Evolutionary conservation across 164 flowering plant genomes (phyloP).

Genomic region (Echeveria elegans): DNA sequence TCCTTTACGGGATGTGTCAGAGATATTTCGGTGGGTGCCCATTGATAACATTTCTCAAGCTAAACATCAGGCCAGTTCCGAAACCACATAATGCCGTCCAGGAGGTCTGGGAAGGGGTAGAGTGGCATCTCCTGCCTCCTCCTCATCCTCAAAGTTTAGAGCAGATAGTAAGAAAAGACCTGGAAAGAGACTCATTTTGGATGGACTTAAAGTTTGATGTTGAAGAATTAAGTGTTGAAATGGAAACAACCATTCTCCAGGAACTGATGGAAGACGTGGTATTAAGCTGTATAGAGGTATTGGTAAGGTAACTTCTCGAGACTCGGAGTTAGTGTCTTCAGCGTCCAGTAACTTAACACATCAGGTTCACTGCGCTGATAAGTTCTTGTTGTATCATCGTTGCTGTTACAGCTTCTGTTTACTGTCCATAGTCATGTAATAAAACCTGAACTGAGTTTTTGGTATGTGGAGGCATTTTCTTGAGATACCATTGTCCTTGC

Average conservation of each 20-base stretch:
- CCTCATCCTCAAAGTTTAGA: constrained; percentile 44
- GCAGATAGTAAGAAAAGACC: constrained; percentile 54
- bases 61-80: constrained; percentile 37
- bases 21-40: constrained; percentile 35
- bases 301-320: background rate
- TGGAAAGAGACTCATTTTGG: constrained; percentile 54
- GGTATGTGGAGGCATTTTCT: background rate
- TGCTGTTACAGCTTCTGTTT: background rate
- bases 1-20: constrained; percentile 46
- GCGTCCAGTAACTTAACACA: background rate
- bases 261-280: constrained; percentile 57
- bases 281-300: constrained; percentile 22
- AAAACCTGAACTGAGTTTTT: background rate
- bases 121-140: constrained; percentile 35
- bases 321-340: background rate
- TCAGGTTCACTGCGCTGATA: background rate
- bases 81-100: constrained; percentile 25
- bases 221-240: constrained; percentile 41
- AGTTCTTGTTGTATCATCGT: too few species aligned
- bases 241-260: constrained; percentile 45
- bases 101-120: constrained; percentile 55
- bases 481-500: background rate
- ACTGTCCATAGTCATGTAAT: background rate
- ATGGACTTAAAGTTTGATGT: constrained; percentile 45
- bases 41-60: constrained; percentile 38